A percentile compares a stretch with the other conserved stretches of the same genome.
Evolutionary conservation across 1,284 basidiomycete species (phyloP).

Genomic region (Puccinia polysora): DNA sequence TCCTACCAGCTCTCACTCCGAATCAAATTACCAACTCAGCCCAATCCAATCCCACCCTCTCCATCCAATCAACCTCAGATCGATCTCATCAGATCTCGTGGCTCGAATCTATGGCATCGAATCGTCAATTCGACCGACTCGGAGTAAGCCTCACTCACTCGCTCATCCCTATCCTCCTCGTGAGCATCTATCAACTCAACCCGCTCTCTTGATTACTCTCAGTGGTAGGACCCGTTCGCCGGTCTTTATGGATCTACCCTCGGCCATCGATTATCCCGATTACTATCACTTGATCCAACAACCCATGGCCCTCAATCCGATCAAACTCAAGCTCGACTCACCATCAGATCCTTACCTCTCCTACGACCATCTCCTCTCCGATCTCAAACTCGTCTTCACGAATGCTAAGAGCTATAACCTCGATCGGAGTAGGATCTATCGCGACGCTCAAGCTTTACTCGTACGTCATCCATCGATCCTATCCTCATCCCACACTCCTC

Average conservation of each 20-base stretch:
- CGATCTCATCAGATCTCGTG: constrained; percentile 15
- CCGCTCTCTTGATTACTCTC: neutral
- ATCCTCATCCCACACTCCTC: neutral
- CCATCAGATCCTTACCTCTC: constrained; percentile 42
- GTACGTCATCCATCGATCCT: constrained; percentile 35
- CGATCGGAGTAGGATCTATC: constrained; percentile 46
- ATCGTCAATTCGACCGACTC: constrained; percentile 38
- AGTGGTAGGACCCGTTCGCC: constrained; percentile 22
- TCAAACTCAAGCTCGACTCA: constrained; percentile 33
- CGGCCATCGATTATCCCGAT: constrained; percentile 26
- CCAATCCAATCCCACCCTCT: neutral
- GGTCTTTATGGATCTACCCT: constrained; percentile 38
- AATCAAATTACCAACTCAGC: neutral
- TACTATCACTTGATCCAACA: constrained; percentile 42
- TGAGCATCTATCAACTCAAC: neutral
- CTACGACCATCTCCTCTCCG: constrained; percentile 45
- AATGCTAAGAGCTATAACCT: constrained; percentile 50
- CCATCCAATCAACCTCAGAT: neutral
- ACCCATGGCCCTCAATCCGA: constrained; percentile 31
- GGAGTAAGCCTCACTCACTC: constrained; percentile 5
- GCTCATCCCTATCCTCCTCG: neutral
- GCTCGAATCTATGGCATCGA: constrained; percentile 24
- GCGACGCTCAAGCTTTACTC: constrained; percentile 47
- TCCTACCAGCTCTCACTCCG: neutral
- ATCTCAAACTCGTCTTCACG: constrained; percentile 48